phyloP scores from a whole-genome alignment of 257 asterid genomes.

The Nicotiana benthamiana region DNA sequence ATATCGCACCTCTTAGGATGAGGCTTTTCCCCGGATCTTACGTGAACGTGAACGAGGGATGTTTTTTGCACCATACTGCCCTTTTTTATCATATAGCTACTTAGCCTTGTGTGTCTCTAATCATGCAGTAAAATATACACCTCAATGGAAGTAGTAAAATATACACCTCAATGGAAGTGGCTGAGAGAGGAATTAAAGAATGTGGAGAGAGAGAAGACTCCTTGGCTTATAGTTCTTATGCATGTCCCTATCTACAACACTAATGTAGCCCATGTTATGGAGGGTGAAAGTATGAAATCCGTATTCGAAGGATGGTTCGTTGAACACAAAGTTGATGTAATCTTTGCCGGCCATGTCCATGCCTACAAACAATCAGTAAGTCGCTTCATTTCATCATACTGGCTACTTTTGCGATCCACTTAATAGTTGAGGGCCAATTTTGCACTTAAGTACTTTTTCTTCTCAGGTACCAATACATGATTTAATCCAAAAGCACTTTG shows the following conservation, averaged over 20 bases:
- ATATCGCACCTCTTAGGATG: no score
- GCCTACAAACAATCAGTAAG: slow-evolving; percentile 96
- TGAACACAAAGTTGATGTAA: slow-evolving; percentile 66
- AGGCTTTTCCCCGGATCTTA: fast-evolving
- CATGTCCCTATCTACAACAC: slow-evolving; percentile 90
- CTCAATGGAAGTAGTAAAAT: no score
- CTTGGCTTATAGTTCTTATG: slow-evolving; percentile 95
- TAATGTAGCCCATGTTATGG: slow-evolving; percentile 87
- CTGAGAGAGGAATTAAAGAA: slow-evolving; percentile 49
- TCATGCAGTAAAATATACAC: no score
- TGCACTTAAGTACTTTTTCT: no score
- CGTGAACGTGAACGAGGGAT: fast-evolving
- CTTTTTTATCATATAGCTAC: neutral
- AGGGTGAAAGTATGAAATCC: slow-evolving; percentile 94
- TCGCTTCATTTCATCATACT: no score
- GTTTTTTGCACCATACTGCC: no score
- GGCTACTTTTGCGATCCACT: no score
- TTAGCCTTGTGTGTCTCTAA: slow-evolving; percentile 8
- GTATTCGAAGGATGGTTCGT: slow-evolving; percentile 89
- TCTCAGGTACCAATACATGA: no score
- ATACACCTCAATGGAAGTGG: slow-evolving; percentile 90
- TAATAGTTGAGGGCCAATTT: no score
- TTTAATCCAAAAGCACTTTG: neutral
- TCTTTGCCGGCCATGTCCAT: slow-evolving; percentile 95
- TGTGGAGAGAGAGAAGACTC: slow-evolving; percentile 84